A percentile compares a stretch with the other conserved stretches of the same genome.
Evolutionary conservation across 352 stramenopile species (phyloP).

Genomic region (Phytopythium helicoides): DNA sequence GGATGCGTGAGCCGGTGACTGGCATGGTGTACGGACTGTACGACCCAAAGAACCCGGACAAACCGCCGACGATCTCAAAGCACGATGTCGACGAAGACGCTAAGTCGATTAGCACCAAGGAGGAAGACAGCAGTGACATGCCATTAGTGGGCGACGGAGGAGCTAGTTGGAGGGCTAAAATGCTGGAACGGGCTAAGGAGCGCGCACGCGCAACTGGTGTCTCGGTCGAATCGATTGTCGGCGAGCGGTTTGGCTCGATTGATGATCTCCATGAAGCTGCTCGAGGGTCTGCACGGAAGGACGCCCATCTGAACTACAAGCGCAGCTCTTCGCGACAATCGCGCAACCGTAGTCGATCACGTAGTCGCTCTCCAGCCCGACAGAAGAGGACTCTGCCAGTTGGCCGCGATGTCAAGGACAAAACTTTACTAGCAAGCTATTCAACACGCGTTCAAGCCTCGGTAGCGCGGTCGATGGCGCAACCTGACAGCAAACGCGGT

Average conservation of each 20-base stretch:
- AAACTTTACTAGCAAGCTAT: slow-evolving; percentile 56
- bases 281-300: slow-evolving; percentile 36
- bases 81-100: slow-evolving; percentile 10
- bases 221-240: slow-evolving; percentile 58
- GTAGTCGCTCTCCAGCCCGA: slow-evolving; percentile 2
- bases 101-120: slow-evolving; percentile 1
- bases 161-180: slow-evolving; percentile 81
- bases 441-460: slow-evolving; percentile 56
- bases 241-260: slow-evolving; percentile 57
- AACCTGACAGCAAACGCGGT: slow-evolving; percentile 8
- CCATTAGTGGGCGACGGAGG: slow-evolving; percentile 67
- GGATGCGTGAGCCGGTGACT: slow-evolving; percentile 71
- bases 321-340: slow-evolving; percentile 24
- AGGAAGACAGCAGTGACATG: slow-evolving; percentile 11
- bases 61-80: slow-evolving; percentile 23
- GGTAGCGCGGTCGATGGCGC: slow-evolving; percentile 33
- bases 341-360: slow-evolving; percentile 6
- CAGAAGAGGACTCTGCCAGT: slow-evolving; percentile 28
- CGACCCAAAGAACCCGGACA: slow-evolving; percentile 74
- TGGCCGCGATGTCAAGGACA: slow-evolving; percentile 59
- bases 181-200: slow-evolving; percentile 72
- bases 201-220: slow-evolving; percentile 50
- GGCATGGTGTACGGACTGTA: slow-evolving; percentile 80
- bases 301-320: slow-evolving; percentile 76
- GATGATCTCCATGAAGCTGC: slow-evolving; percentile 49